Percentiles rank a stretch among this genome's conserved stretches.
These are phyloP conservation scores for Spathaspora sp. DNA, from an alignment of 1,139 yeast genomes.

Conservation along the genomic window DNA sequence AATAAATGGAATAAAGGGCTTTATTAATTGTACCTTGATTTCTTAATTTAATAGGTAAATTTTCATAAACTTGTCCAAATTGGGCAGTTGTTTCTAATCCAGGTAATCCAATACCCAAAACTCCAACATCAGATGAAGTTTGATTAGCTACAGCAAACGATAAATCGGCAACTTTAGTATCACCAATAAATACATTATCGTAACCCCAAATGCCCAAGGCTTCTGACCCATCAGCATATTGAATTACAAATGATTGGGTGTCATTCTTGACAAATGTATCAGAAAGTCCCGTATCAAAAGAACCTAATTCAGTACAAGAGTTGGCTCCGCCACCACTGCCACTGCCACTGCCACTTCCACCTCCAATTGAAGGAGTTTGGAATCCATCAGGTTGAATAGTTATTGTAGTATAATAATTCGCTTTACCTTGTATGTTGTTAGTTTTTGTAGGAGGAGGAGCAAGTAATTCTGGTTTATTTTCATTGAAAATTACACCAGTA, in stretches of 20 bases:
- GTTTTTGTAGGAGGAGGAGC: slow-evolving; percentile 1
- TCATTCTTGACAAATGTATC: slow-evolving; percentile 31
- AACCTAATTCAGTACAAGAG: slow-evolving; percentile 40
- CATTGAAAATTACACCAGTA: slow-evolving; percentile 1
- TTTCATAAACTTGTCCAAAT: slow-evolving; percentile 24
- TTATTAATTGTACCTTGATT: slow-evolving; percentile 49
- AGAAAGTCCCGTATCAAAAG: slow-evolving; percentile 36
- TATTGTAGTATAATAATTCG: neutral
- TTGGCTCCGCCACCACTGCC: slow-evolving; percentile 16
- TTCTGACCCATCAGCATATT: slow-evolving; percentile 62
- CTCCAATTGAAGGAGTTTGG: slow-evolving; percentile 2
- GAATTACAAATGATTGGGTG: slow-evolving; percentile 42
- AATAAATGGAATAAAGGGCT: slow-evolving; percentile 52
- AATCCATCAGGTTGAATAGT: slow-evolving; percentile 1
- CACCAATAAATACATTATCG: slow-evolving; percentile 43
- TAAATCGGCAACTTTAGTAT: slow-evolving; percentile 39
- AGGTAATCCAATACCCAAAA: slow-evolving; percentile 56
- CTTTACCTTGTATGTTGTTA: neutral
- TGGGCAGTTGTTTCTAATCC: slow-evolving; percentile 45
- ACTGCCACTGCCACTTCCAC: slow-evolving; percentile 8
- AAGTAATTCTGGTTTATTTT: neutral
- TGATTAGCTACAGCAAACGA: slow-evolving; percentile 52
- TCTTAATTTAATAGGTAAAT: slow-evolving; percentile 31
- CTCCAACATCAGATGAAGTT: slow-evolving; percentile 44
- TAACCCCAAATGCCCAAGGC: slow-evolving; percentile 63